Evolutionary conservation across 805 yeast genomes (phyloP).

Genomic region (Brettanomyces nanus): DNA sequence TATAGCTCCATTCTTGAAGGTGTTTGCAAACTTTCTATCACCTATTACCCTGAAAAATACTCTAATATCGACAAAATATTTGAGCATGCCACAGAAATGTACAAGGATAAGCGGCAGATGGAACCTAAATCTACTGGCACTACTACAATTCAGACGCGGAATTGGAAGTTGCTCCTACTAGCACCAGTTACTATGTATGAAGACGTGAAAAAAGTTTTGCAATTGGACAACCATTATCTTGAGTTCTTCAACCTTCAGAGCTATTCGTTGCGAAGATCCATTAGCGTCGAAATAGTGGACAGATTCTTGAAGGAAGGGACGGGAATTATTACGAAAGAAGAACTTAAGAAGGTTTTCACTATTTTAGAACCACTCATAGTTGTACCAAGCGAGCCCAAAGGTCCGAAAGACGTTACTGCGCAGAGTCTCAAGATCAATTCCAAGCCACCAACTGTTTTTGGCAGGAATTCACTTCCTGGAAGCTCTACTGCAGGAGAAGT

Average conservation of each 20-base stretch:
- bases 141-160: background rate
- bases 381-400: slow-evolving; percentile 10
- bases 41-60: slow-evolving; percentile 56
- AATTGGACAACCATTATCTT: slow-evolving; percentile 39
- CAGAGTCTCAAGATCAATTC: slow-evolving; percentile 17
- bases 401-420: slow-evolving; percentile 22
- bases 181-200: slow-evolving; percentile 40
- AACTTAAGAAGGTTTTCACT: slow-evolving; percentile 52
- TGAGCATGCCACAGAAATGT: slow-evolving; percentile 40
- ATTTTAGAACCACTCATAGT: slow-evolving; percentile 46
- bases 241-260: slow-evolving; percentile 49
- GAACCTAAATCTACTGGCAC: slow-evolving; percentile 26
- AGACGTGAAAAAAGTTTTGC: slow-evolving; percentile 26
- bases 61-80: slow-evolving; percentile 56
- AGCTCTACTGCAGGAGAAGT: slow-evolving; percentile 10
- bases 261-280: slow-evolving; percentile 40
- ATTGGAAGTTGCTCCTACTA: slow-evolving; percentile 36
- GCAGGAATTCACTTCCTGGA: slow-evolving; percentile 7
- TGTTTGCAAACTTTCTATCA: slow-evolving; percentile 54
- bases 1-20: slow-evolving; percentile 56
- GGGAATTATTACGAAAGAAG: slow-evolving; percentile 34
- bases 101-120: slow-evolving; percentile 21
- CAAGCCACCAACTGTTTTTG: slow-evolving; percentile 20
- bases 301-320: slow-evolving; percentile 37
- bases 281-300: slow-evolving; percentile 55